phyloP scores from a whole-genome alignment of 306 rosid genomes.

The Cercis canadensis region DNA sequence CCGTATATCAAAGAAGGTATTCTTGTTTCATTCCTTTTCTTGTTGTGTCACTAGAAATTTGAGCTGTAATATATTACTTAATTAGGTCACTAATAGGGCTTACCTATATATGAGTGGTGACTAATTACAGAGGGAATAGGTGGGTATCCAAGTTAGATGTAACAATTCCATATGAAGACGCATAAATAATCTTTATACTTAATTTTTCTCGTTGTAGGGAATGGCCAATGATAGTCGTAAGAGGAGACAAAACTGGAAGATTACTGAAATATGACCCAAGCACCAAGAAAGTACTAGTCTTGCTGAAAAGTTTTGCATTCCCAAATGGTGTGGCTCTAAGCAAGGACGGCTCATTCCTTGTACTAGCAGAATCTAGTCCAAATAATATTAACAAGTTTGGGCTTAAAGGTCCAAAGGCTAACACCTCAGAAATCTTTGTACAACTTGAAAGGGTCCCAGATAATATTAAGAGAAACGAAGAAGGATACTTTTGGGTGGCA shows the following conservation, averaged over 20 bases:
- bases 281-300: slow-evolving; percentile 42
- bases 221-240: slow-evolving; percentile 18
- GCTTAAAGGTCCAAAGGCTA: slow-evolving; percentile 45
- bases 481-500: slow-evolving; percentile 59
- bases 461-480: slow-evolving; percentile 47
- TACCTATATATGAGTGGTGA: neutral
- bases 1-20: slow-evolving; percentile 53
- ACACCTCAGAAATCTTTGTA: slow-evolving; percentile 29
- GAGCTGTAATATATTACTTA: neutral
- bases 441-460: slow-evolving; percentile 49
- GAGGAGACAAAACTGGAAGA: slow-evolving; percentile 56
- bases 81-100: too few species aligned
- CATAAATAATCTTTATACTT: too few species aligned
- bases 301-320: slow-evolving; percentile 46
- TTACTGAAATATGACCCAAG: slow-evolving; percentile 47
- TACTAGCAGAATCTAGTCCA: slow-evolving; percentile 39
- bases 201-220: slow-evolving; percentile 36
- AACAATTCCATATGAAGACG: too few species aligned
- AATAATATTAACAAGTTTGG: slow-evolving; percentile 35
- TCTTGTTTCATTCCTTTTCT: neutral
- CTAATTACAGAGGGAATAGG: too few species aligned
- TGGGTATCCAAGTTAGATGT: too few species aligned
- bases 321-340: slow-evolving; percentile 67
- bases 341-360: slow-evolving; percentile 49
- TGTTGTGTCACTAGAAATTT: neutral